Base-by-base conservation (phyloP, 495 filamentous ascomycete species). In the Penicillium parvum region DNA sequence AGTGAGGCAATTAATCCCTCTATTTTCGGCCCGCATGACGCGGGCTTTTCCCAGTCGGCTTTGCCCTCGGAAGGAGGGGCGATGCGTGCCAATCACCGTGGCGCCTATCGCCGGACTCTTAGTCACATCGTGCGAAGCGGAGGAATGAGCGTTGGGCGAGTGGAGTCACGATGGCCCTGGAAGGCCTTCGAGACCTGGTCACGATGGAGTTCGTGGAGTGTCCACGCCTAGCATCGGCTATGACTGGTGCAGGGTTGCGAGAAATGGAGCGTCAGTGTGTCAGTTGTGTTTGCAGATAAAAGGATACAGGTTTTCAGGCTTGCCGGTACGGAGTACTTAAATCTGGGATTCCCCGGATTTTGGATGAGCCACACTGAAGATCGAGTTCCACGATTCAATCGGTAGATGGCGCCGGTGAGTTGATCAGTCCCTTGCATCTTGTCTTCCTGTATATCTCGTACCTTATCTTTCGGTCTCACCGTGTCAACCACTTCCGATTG, bases 11-110 rank as follows among this genome's bases (percentile, higher is more conserved):
- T 60, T 57, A 18, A n/a, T 47, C 50, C 16, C 32, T 38, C 37
- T 53, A 48, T 53, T 47, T 47, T 55, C 57, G 54, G 57, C 54
- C 57, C 57, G 54, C 55, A 61, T 61, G 57, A 61, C 57, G 57
- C 53, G 54, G 54, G 47, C 55, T 61, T 58, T 58, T 58, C 35
- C 32, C 17, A 25, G 25, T 55, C 50, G 50, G 50, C 50, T 50
- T 51, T 40, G 29, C 43, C 43, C 35, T 57, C 49, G 57, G 49
- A 45, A 45, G 25, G 49, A 49, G 53, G 49, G 53, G 50, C 47
- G 42, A 20, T 49, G 17, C 15, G 15, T 42, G 20, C 57, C 54
- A 58, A 55, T 58, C 33, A 58, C 10, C 12, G 16, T 7, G 22
- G 14, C 40, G 40, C 23, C 28, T 29, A 52, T 45, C 54, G 50